Evolutionary conservation across 2,329 filamentous ascomycete species (phyloP), one percentile per base, ranked within the genome.

Genomic region (Basipetospora chlamydospora): DNA sequence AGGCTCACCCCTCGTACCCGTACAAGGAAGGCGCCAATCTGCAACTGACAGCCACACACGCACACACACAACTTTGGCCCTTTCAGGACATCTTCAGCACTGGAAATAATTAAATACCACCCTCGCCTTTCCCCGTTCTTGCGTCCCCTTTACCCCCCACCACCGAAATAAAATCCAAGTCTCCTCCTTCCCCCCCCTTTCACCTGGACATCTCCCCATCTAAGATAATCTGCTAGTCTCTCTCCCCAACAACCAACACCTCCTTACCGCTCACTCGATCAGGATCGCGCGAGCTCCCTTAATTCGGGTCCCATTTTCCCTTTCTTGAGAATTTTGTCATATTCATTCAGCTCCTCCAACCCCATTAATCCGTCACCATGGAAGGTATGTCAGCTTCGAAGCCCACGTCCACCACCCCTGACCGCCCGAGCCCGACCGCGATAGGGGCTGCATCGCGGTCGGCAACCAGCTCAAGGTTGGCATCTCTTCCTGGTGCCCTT

Each of bases 341-440:
- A 30, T 38, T 42, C 41, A 13, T 22, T 30, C 15, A 13, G 11
- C 28, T 31, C 33, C 35, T 28, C 26, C n/a, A n/a, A n/a, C n/a
- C n/a, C n/a, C 34, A 32, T 41, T 55, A 38, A 41, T 31, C 54
- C 54, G 55, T 58, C 66, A 69, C 57, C 59, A 76, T 76, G 71
- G 71, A 79, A 67, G 74, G 74, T 79, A 73, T 64, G 70, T 60
- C 56, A 28, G 11, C 30, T 13, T 30, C 36, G 28, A 23, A 21
- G n/a, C n/a, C 29, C 16, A 6, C 22, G 9, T 6, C 18, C 15
- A 28, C 17, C 26, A n/a, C 16, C 16, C 11, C 23, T n/a, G n/a
- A n/a, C n/a, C n/a, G n/a, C n/a, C n/a, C n/a, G n/a, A n/a, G n/a
- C n/a, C n/a, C n/a, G n/a, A n/a, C n/a, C n/a, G n/a, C n/a, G n/a